phyloP scores from a whole-genome alignment of 163 green algal species.

The Chlorella variabilis region DNA sequence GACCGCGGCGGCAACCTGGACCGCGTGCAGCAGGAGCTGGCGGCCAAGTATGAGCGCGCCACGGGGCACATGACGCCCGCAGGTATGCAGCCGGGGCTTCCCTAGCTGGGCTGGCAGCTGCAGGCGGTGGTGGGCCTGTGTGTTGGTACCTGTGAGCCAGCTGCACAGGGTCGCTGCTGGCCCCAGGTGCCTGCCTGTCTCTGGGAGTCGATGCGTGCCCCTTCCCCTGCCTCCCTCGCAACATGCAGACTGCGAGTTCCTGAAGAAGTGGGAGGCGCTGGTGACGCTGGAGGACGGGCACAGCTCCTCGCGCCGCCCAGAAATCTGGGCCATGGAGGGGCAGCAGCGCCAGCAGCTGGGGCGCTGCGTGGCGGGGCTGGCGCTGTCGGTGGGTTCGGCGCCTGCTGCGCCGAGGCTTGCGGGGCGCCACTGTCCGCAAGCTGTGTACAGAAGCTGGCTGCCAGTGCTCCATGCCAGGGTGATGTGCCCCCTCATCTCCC shows the following conservation, averaged over 20 bases:
- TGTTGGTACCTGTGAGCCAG: too few relatives aligned
- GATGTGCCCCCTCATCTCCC: neutral
- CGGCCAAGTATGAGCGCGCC: neutral
- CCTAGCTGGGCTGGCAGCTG: too few relatives aligned
- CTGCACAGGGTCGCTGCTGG: too few relatives aligned
- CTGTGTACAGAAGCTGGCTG: too few relatives aligned
- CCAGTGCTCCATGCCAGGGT: too few relatives aligned
- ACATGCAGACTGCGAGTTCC: slow-evolving; percentile 66
- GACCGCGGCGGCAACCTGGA: slow-evolving; percentile 13
- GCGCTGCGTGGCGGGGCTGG: slow-evolving; percentile 61
- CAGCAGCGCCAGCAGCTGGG: slow-evolving; percentile 54
- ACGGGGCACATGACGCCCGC: slow-evolving; percentile 28
- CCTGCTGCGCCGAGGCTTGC: too few relatives aligned
- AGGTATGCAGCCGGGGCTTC: too few relatives aligned
- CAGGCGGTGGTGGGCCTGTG: too few relatives aligned
- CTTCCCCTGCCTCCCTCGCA: neutral
- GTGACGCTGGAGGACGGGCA: slow-evolving; percentile 76
- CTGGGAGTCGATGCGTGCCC: too few relatives aligned
- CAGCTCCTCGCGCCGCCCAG: slow-evolving; percentile 25
- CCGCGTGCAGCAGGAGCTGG: slow-evolving; percentile 28
- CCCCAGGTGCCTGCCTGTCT: neutral
- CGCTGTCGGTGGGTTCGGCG: neutral
- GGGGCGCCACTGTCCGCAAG: too few relatives aligned
- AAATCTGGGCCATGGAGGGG: slow-evolving; percentile 63
- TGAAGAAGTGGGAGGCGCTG: slow-evolving; percentile 74